phyloP scores from a whole-genome alignment of 2,329 filamentous ascomycete species.

The Aspergillus sp. region DNA sequence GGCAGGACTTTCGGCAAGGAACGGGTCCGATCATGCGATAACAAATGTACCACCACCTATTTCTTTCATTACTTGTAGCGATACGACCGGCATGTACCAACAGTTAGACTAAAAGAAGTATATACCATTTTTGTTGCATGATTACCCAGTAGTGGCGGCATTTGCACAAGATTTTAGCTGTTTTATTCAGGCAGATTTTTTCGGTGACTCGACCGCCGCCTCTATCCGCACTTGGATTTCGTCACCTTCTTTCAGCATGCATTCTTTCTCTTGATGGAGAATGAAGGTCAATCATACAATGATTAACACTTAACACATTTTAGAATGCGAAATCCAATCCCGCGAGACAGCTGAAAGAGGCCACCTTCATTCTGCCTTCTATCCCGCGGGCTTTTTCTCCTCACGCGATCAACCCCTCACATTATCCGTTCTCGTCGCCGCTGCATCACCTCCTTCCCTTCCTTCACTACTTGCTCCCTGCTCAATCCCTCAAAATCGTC shows the following conservation, averaged over 20 bases:
- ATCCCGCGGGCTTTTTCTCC: conserved; percentile 3
- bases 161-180: neutral
- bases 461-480: neutral
- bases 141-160: neutral
- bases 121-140: conserved; percentile 4
- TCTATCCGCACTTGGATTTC: neutral
- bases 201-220: neutral
- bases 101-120: conserved; percentile 20
- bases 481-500: neutral
- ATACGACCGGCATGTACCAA: conserved; percentile 31
- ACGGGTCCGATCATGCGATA: conserved; percentile 13
- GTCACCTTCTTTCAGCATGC: neutral
- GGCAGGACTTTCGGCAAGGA: neutral
- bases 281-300: neutral
- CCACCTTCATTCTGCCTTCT: neutral
- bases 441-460: neutral
- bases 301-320: neutral
- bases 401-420: conserved; percentile 19
- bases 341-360: neutral
- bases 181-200: conserved; percentile 9
- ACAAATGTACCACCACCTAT: conserved; percentile 24
- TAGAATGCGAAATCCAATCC: neutral
- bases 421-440: conserved; percentile 3
- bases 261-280: neutral
- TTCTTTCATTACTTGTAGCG: conserved; percentile 19